Percentiles rank a stretch among this genome's conserved stretches.
Conservation (phyloP, 768 basidiomycete genomes). For the Termitomyces bulborhizus region DNA sequence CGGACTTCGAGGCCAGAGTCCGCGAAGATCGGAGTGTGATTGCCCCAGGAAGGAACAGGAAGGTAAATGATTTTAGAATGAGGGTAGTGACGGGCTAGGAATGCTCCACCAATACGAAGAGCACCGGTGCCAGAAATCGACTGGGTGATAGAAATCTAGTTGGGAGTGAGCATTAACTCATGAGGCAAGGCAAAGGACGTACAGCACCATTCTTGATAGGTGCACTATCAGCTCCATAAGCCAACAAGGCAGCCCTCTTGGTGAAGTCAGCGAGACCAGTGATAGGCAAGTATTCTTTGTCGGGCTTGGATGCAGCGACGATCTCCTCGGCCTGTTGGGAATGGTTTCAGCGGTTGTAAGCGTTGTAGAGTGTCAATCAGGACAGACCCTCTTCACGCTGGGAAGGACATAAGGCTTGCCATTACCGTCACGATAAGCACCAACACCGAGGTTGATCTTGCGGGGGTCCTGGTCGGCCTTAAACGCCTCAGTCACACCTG, state of each 20-base stretch:
- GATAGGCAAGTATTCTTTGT: slow-evolving; percentile 98
- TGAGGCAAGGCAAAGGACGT: slow-evolving; percentile 23
- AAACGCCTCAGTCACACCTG: slow-evolving; percentile 92
- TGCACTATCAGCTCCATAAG: slow-evolving; percentile 78
- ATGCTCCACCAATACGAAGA: slow-evolving; percentile 89
- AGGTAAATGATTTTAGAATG: slow-evolving; percentile 86
- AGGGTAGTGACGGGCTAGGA: slow-evolving; percentile 85
- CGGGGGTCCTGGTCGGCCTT: slow-evolving; percentile 88
- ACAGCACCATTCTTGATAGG: slow-evolving; percentile 71
- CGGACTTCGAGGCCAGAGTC: slow-evolving; percentile 94
- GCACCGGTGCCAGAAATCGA: slow-evolving; percentile 98
- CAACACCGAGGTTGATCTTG: slow-evolving; percentile 98
- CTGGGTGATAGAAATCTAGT: slow-evolving; percentile 80
- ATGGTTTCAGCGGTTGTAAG: neutral
- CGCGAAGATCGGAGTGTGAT: slow-evolving; percentile 90
- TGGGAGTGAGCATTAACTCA: slow-evolving; percentile 9
- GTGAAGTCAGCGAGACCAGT: slow-evolving; percentile 86
- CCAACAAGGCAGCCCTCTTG: slow-evolving; percentile 80
- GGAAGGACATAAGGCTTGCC: slow-evolving; percentile 94
- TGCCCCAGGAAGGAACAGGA: slow-evolving; percentile 94
- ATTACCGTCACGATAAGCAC: slow-evolving; percentile 88
- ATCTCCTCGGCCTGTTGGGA: slow-evolving; percentile 66
- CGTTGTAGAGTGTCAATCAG: neutral
- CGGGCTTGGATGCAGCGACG: slow-evolving; percentile 55
- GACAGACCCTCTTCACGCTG: slow-evolving; percentile 75